Conservation (phyloP, 1,284 basidiomycete species). For the Taiwanofungus camphoratus region DNA sequence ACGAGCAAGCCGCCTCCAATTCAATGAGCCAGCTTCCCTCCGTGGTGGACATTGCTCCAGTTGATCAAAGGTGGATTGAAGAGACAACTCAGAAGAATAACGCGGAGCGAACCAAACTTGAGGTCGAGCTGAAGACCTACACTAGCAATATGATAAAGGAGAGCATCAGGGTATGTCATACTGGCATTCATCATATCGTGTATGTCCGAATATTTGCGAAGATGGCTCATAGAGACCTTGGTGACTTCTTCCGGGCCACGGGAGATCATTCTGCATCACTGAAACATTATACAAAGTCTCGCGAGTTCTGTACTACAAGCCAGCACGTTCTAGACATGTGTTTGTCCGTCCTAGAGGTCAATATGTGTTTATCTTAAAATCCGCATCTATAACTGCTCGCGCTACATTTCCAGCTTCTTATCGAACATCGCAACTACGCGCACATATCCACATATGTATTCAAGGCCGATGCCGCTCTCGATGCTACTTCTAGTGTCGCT, state of each 20-base stretch:
- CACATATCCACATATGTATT: conserved; percentile 83
- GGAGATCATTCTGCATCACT: conserved; percentile 69
- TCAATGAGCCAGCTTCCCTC: conserved; percentile 42
- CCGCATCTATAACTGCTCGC: conserved; percentile 1
- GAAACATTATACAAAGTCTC: conserved; percentile 76
- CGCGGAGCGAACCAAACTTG: conserved; percentile 66
- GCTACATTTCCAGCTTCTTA: conserved; percentile 59
- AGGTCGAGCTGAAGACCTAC: conserved; percentile 87
- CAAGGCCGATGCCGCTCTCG: conserved; percentile 86
- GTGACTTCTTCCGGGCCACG: conserved; percentile 61
- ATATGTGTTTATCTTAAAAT: conserved; percentile 9
- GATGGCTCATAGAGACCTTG: conserved; percentile 84
- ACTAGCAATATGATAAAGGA: conserved; percentile 92
- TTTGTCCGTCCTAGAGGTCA: conserved; percentile 71
- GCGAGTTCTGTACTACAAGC: conserved; percentile 82
- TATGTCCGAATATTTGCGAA: conserved; percentile 3
- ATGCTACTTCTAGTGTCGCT: conserved; percentile 39
- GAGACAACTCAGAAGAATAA: conserved; percentile 53
- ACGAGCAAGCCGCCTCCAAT: conserved; percentile 43
- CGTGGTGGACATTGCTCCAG: conserved; percentile 37
- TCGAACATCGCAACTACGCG: conserved; percentile 78
- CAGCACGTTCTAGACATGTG: conserved; percentile 86
- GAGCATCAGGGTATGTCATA: conserved; percentile 82
- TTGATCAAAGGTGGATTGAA: conserved; percentile 64
- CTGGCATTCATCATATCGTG: conserved; percentile 9